Evolutionary conservation across 495 filamentous ascomycete genomes (phyloP).

Genomic region (Aspergillus ellipticus): DNA sequence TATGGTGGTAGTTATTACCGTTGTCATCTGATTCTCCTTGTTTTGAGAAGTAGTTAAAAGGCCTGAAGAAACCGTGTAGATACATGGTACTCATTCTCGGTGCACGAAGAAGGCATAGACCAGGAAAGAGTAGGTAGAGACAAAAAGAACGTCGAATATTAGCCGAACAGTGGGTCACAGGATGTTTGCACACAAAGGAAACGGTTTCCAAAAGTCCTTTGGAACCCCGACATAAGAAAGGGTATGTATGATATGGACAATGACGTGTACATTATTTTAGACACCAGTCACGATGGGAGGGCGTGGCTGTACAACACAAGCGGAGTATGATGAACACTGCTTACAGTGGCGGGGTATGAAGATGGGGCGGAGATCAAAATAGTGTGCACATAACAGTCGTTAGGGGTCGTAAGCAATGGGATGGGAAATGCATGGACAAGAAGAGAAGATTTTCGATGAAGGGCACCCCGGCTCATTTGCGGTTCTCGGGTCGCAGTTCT

Average conservation of each 20-base stretch:
- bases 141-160: constrained; percentile 6
- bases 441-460: constrained; percentile 2
- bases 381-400: constrained; percentile 35
- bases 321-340: constrained; percentile 9
- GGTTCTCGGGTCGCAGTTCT: constrained; percentile 36
- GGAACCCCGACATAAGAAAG: constrained; percentile 12
- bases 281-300: neutral
- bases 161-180: neutral
- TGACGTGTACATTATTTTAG: constrained; percentile 8
- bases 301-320: neutral
- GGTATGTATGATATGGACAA: constrained; percentile 19
- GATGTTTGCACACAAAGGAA: constrained; percentile 6
- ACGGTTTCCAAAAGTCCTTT: constrained; percentile 1
- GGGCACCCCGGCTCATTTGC: neutral
- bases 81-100: neutral
- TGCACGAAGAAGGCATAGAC: constrained; percentile 3
- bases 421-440: constrained; percentile 18
- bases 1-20: too few species aligned
- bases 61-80: neutral
- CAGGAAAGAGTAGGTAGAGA: constrained; percentile 4
- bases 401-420: constrained; percentile 23
- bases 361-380: neutral
- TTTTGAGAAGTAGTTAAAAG: neutral
- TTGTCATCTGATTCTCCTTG: neutral
- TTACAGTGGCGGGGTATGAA: constrained; percentile 22